phyloP scores from a whole-genome alignment of 2,329 filamentous ascomycete species.

The Fusarium mangiferae region DNA sequence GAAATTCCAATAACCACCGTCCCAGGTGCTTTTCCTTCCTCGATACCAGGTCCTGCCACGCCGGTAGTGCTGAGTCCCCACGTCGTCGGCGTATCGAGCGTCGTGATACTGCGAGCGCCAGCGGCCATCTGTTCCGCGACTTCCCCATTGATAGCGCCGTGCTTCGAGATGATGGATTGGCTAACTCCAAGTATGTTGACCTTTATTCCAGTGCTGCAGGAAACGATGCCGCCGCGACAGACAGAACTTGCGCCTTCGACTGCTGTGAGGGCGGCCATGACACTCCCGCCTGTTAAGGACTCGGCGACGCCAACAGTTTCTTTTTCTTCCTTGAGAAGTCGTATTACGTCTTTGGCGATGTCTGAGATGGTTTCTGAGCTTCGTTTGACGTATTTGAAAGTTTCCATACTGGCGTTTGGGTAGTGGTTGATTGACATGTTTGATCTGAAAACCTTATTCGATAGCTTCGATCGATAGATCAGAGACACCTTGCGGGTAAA shows the following conservation, averaged over 20 bases:
- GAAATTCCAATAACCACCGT: constrained; percentile 35
- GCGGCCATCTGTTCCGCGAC: constrained; percentile 37
- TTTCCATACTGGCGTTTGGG: background rate
- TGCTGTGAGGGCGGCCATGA: constrained; percentile 47
- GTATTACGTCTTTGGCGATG: constrained; percentile 28
- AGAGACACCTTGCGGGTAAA: background rate
- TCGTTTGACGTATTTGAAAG: background rate
- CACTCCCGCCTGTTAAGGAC: constrained; percentile 46
- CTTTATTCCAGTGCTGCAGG: constrained; percentile 47
- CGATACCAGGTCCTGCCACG: constrained; percentile 12
- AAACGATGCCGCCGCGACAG: constrained; percentile 49
- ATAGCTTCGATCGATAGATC: background rate
- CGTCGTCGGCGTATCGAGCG: constrained; percentile 21
- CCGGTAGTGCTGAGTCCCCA: constrained; percentile 36
- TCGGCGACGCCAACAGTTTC: constrained; percentile 46
- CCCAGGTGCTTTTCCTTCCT: constrained; percentile 31
- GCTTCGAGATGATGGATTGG: constrained; percentile 7
- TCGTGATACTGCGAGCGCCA: constrained; percentile 20
- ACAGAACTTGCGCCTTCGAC: constrained; percentile 46
- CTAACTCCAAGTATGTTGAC: constrained; percentile 40
- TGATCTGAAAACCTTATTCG: background rate
- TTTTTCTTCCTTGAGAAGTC: constrained; percentile 32
- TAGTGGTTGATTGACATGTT: background rate
- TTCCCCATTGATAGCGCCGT: constrained; percentile 28
- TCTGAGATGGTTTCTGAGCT: constrained; percentile 21